phyloP scores from a whole-genome alignment of 2,329 filamentous ascomycete genomes.

The Tolypocladium tundrense region DNA sequence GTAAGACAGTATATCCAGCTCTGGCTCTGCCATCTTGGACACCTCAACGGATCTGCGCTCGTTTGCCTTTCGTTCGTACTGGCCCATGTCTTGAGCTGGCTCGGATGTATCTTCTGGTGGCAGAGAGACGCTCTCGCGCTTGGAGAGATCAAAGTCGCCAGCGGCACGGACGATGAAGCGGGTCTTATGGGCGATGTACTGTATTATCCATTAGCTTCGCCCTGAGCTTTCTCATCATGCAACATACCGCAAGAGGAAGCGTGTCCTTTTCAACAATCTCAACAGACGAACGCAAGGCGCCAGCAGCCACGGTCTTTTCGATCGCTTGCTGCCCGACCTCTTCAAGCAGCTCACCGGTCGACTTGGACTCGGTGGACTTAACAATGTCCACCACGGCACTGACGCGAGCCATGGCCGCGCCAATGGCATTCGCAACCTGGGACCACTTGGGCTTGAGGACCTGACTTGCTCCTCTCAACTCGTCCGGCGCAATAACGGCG shows the following conservation, averaged over 20 bases:
- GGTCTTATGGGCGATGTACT: slow-evolving; percentile 43
- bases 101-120: slow-evolving; percentile 1
- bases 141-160: slow-evolving; percentile 41
- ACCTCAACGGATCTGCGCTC: neutral
- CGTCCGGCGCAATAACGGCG: slow-evolving; percentile 44
- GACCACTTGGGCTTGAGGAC: slow-evolving; percentile 48
- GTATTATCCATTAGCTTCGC: neutral
- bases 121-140: slow-evolving; percentile 1
- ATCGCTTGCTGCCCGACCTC: slow-evolving; percentile 30
- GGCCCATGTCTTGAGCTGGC: slow-evolving; percentile 8
- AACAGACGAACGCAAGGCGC: slow-evolving; percentile 32
- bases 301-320: slow-evolving; percentile 31
- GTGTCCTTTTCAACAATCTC: slow-evolving; percentile 41
- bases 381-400: slow-evolving; percentile 43
- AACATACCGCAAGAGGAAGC: slow-evolving; percentile 38
- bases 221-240: neutral
- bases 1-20: slow-evolving; percentile 30
- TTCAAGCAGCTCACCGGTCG: slow-evolving; percentile 24
- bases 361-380: slow-evolving; percentile 33
- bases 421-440: slow-evolving; percentile 54
- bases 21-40: slow-evolving; percentile 5
- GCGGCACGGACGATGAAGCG: slow-evolving; percentile 49
- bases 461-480: slow-evolving; percentile 43
- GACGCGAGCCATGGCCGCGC: slow-evolving; percentile 51
- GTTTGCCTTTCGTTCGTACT: slow-evolving; percentile 9